phyloP scores from a whole-genome alignment of 192 early-diverging fungal genomes.

The Coemansia sp. region DNA sequence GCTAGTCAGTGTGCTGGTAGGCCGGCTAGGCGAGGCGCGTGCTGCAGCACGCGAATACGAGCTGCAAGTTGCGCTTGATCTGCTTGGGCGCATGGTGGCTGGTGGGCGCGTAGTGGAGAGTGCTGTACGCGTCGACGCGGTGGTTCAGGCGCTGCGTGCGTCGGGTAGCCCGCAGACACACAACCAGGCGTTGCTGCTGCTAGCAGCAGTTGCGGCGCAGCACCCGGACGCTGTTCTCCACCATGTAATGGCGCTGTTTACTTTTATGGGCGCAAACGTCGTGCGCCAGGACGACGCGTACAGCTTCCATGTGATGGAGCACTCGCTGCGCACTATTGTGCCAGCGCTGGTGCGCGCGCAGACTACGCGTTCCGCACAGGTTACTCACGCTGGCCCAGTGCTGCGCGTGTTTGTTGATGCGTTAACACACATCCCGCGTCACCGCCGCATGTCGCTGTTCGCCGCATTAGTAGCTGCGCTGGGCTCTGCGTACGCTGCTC shows the following conservation, averaged over 20 bases:
- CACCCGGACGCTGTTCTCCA: constrained; percentile 83
- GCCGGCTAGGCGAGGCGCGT: constrained; percentile 46
- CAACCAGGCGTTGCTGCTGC: constrained; percentile 80
- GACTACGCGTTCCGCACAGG: constrained; percentile 15
- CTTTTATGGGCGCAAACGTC: constrained; percentile 95
- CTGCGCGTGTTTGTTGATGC: constrained; percentile 91
- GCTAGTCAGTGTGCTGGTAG: constrained; percentile 64
- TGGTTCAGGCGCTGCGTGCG: constrained; percentile 84
- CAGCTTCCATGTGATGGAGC: constrained; percentile 91
- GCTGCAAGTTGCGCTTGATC: constrained; percentile 79
- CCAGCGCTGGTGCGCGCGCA: constrained; percentile 64
- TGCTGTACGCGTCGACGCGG: constrained; percentile 75
- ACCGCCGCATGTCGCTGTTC: constrained; percentile 86
- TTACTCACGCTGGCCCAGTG: constrained; percentile 67
- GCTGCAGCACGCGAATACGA: constrained; percentile 74
- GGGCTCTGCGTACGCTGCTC: constrained; percentile 74
- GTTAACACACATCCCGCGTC: constrained; percentile 86
- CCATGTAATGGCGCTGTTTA: constrained; percentile 96
- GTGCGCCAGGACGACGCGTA: constrained; percentile 96
- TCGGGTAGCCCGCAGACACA: constrained; percentile 94
- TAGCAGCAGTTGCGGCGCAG: constrained; percentile 80
- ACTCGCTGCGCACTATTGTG: constrained; percentile 82
- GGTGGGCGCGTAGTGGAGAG: constrained; percentile 51
- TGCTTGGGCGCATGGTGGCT: constrained; percentile 55
- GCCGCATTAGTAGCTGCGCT: constrained; percentile 76